These are phyloP conservation scores for Aspergillus wentii DNA, from an alignment of 495 filamentous ascomycete species.

Conservation along the genomic window DNA sequence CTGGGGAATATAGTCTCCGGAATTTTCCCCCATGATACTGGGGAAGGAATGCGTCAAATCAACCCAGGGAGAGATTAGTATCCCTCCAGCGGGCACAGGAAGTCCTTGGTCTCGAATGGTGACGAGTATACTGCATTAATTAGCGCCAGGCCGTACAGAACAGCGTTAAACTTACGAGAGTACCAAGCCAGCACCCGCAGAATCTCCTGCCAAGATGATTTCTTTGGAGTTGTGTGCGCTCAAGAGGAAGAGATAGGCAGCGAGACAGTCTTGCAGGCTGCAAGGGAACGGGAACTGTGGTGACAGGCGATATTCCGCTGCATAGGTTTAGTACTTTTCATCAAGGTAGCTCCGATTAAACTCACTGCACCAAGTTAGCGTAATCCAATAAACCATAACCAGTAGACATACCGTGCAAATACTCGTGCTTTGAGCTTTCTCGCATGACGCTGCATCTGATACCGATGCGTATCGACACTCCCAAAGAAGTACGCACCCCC, in stretches of 20 bases:
- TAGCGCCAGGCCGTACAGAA: constrained; percentile 7
- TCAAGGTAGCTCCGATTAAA: no score
- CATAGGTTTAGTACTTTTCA: constrained; percentile 11
- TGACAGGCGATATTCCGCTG: constrained; percentile 75
- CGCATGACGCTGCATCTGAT: constrained; percentile 93
- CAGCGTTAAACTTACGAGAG: constrained; percentile 42
- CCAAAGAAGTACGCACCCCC: constrained; percentile 85
- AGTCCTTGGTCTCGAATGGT: constrained; percentile 75
- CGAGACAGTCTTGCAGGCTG: constrained; percentile 80
- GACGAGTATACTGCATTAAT: constrained; percentile 58
- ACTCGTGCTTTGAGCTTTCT: constrained; percentile 86
- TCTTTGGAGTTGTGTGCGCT: constrained; percentile 67
- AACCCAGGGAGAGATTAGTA: constrained; percentile 90
- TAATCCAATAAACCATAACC: no score
- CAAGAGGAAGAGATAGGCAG: constrained; percentile 79
- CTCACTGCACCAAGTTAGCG: constrained; percentile 34
- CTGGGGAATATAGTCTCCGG: constrained; percentile 79
- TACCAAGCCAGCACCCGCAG: constrained; percentile 85
- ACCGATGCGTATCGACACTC: constrained; percentile 89
- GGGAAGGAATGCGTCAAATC: constrained; percentile 94
- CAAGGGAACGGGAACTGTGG: constrained; percentile 96
- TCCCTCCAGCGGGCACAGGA: constrained; percentile 80
- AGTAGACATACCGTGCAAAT: constrained; percentile 57
- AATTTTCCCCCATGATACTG: constrained; percentile 68
- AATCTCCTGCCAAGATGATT: constrained; percentile 83